Percentiles rank a stretch among this genome's conserved stretches.
Conservation (phyloP, 1,284 basidiomycete genomes). For the Bjerkandera adusta region DNA sequence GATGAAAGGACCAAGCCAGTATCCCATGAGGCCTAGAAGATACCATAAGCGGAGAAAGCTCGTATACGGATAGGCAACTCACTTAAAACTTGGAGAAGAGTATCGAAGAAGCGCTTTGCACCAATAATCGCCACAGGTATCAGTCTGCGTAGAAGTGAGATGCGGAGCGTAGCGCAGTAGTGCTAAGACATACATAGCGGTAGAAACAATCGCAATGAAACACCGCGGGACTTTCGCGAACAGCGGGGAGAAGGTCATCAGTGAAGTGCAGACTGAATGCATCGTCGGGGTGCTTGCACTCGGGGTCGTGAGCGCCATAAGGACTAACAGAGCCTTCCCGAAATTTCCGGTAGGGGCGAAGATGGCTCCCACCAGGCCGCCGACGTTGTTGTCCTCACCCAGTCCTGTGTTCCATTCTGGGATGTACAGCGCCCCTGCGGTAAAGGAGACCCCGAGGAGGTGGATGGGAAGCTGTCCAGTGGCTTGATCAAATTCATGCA, state of each 20-base stretch:
- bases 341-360: slow-evolving; percentile 44
- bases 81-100: slow-evolving; percentile 55
- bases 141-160: slow-evolving; percentile 33
- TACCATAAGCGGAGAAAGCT: neutral
- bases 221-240: slow-evolving; percentile 66
- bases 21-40: slow-evolving; percentile 48
- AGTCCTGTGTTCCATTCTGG: slow-evolving; percentile 57
- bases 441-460: slow-evolving; percentile 62
- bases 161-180: slow-evolving; percentile 6
- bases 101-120: slow-evolving; percentile 50
- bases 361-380: slow-evolving; percentile 43
- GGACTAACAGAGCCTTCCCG: slow-evolving; percentile 57
- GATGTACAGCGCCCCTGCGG: slow-evolving; percentile 51
- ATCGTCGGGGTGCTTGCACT: slow-evolving; percentile 67
- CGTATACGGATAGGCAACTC: slow-evolving; percentile 16
- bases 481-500: neutral
- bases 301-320: slow-evolving; percentile 51
- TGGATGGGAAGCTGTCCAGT: slow-evolving; percentile 51
- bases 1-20: slow-evolving; percentile 55
- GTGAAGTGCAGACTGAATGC: slow-evolving; percentile 75
- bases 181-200: slow-evolving; percentile 51
- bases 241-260: slow-evolving; percentile 63
- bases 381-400: slow-evolving; percentile 52
- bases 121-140: slow-evolving; percentile 60
- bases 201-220: slow-evolving; percentile 66